Evolutionary conservation across 148 eudicot genomes (phyloP).

Genomic region (Selenicereus undatus): DNA sequence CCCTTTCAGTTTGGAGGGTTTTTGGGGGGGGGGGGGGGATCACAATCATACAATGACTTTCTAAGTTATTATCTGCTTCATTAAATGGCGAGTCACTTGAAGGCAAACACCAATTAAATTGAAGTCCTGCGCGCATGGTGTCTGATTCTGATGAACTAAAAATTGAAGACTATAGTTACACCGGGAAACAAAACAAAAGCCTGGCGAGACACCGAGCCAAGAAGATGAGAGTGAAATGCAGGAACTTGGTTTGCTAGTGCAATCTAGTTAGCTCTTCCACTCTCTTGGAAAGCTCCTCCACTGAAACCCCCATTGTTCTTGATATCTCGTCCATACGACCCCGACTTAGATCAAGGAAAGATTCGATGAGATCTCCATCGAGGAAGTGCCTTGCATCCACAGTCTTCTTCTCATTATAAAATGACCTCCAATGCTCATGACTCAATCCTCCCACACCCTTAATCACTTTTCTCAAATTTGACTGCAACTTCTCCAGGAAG

Average conservation of each 20-base stretch:
- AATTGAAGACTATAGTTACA: background rate
- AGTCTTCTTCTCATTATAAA: constrained; percentile 87
- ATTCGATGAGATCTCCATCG: constrained; percentile 93
- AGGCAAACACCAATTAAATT: background rate
- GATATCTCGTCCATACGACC: constrained; percentile 83
- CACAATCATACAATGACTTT: too few relatives aligned
- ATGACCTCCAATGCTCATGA: constrained; percentile 95
- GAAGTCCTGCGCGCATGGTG: background rate
- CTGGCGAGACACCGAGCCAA: background rate
- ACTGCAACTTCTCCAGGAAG: constrained; percentile 81
- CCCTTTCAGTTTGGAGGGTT: too few relatives aligned
- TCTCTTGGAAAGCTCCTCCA: constrained; percentile 93
- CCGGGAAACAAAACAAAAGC: background rate
- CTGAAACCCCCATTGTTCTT: constrained; percentile 58
- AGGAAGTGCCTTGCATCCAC: constrained; percentile 77
- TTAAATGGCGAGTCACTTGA: background rate
- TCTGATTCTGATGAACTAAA: background rate
- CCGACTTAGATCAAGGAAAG: constrained; percentile 81
- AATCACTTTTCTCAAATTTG: constrained; percentile 76
- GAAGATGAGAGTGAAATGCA: background rate
- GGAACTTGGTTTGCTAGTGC: constrained; percentile 32
- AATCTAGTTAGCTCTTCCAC: constrained; percentile 92
- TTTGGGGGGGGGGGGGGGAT: background rate
- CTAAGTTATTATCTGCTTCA: background rate
- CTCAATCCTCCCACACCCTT: constrained; percentile 96